Evolutionary conservation across 2,329 filamentous ascomycete species (phyloP), one percentile per base, ranked within the genome.

Genomic region (Fusarium caatingaense): DNA sequence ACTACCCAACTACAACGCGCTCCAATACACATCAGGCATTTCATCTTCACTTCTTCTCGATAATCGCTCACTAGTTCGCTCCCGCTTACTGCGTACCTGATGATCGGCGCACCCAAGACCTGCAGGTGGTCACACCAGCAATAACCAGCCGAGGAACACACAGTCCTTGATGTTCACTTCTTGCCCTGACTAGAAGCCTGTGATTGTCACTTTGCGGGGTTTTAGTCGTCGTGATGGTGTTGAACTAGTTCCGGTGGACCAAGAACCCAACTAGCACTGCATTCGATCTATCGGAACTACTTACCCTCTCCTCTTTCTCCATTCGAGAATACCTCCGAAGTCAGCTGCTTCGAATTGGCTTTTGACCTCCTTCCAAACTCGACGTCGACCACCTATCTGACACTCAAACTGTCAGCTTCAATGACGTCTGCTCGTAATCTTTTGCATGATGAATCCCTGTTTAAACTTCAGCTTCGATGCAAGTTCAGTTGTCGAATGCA

Each of bases 101-200:
- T 64, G 71, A 72, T 69, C 66, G 57, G 44, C 63, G 28, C 51
- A 28, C 44, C 27, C 32, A 47, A 51, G 42, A 56, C 60, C 71
- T 73, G 71, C 69, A 72, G 48, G 46, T 61, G 63, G 21, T 53
- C 66, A 68, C 68, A 55, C 58, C 34, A 51, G 45, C 30, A 41
- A 56, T 56, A 51, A 40, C 23, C 34, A 62, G 62, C 72, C 72
- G 72, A 74, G 72, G 72, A 55, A 72, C 58, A 62, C 60, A 46
- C 21, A 20, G n/a, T 54, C 37, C 20, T 30, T 41, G 18, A 12
- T 40, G 23, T 51, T 5, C 21, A 9, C 12, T 37, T 56, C 44
- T 49, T 25, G 49, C 60, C 34, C 37, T 56, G 47, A 49, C 48
- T 54, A 44, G 44, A 71, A 69, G 71, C 72, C 60, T 67, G 67